Base-by-base conservation (phyloP, 2,329 filamentous ascomycete species). In the Aureobasidium subglaciale region DNA sequence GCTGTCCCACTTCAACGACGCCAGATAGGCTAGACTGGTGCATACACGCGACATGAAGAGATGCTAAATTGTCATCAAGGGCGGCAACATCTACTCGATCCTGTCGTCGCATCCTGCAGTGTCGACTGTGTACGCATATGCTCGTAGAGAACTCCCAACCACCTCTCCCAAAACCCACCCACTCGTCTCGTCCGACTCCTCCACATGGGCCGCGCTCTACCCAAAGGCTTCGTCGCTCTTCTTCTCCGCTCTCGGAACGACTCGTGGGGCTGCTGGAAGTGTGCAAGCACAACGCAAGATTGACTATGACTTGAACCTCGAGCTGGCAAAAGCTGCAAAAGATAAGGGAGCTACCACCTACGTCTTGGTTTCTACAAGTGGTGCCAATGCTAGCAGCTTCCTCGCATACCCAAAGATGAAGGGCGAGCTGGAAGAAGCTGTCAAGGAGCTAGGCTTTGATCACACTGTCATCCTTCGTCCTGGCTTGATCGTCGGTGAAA, bases 221-320 rank as follows among this genome's bases (percentile, higher is more conserved):
- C 78, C 93, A 46, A 80, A 84, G 0, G 59, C 75, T 0, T 84
- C 87, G 0, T 68, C 75, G 1, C 75, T 87, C 61, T 85, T 93
- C 73, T 83, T 92, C 73, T 90, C 87, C 2, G 82, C 82, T 1
- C 79, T 96, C 1, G 92, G 86, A 57, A 96, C 90, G 2, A 96
- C 91, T 0, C 82, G 84, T 46, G 86, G 76, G 0, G 77, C 78
- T 11, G 90, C 90, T 0, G 91, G 91, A 59, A 78, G 86, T 56
- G 73, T 95, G 85, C 83, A 25, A 83, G 85, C 59, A n/a, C 92
- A 96, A 73, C 87, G 89, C 74, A 87, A 88, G 67, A 88, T 96
- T 61, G 92, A 96, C 73, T 82, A 90, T 67, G 90, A 93, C 66
- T 77, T 96, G 41, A 95, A 95, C 71, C 70, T 95, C 46, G 84